Conservation (phyloP, 1,139 yeast species). For the Debaryomycetaceae sp. region DNA sequence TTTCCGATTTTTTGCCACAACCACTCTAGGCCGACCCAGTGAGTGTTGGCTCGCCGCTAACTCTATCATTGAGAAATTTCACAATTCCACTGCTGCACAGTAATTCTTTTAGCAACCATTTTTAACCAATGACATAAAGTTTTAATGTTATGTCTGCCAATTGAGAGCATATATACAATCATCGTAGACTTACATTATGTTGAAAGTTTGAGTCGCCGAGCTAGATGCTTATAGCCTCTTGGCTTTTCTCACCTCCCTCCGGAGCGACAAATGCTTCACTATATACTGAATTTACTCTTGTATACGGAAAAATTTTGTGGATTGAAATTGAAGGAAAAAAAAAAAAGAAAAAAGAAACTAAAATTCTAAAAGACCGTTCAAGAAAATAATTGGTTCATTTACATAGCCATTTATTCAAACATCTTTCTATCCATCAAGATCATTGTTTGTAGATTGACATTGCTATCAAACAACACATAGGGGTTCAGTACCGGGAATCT, state of each 20-base stretch:
- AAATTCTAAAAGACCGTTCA: neutral
- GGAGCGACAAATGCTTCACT: no score
- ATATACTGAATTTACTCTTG: neutral
- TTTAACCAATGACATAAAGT: no score
- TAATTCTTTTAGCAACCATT: no score
- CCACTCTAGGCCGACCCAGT: neutral
- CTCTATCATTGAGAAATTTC: no score
- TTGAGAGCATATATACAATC: no score
- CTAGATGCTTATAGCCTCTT: no score
- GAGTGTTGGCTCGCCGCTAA: no score
- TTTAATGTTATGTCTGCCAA: no score
- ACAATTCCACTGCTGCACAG: no score
- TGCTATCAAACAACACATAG: neutral
- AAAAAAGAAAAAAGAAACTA: conserved; percentile 2
- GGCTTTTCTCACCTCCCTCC: no score
- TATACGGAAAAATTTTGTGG: neutral
- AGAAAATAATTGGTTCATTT: neutral
- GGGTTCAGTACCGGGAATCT: neutral
- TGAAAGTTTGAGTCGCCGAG: no score
- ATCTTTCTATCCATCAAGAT: neutral
- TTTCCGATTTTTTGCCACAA: neutral
- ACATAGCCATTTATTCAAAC: neutral
- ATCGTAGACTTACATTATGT: no score
- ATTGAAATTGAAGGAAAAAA: neutral
- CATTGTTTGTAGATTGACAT: neutral